Conservation (phyloP, 768 basidiomycete genomes). For the Mycena indigotica region DNA sequence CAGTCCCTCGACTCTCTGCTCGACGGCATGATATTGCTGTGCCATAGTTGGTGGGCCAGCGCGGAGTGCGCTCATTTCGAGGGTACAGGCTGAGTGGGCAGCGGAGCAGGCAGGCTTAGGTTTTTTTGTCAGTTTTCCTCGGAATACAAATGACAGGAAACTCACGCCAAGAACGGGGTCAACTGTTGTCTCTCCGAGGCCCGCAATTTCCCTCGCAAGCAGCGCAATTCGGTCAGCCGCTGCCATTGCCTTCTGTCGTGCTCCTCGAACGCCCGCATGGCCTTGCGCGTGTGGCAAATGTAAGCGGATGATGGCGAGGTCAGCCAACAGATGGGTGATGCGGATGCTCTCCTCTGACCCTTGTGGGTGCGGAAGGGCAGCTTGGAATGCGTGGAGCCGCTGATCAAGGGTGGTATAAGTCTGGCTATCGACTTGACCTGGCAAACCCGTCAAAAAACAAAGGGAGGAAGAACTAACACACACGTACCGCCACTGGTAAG, state of each 20-base stretch:
- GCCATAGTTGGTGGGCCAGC: not conserved
- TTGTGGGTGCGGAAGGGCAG: not conserved
- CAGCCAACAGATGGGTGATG: not conserved
- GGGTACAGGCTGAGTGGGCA: not conserved
- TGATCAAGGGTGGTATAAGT: conserved; percentile 1
- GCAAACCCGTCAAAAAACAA: not conserved
- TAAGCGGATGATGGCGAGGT: conserved; percentile 9
- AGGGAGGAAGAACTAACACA: not conserved
- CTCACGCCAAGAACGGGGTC: not conserved
- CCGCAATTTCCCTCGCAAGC: not conserved
- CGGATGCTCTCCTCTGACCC: not conserved
- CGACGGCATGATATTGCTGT: not conserved
- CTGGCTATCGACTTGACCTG: not conserved
- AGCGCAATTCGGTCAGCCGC: conserved; percentile 1
- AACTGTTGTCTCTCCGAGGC: not conserved
- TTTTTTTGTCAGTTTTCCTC: not conserved
- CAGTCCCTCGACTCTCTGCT: not conserved
- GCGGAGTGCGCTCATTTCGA: not conserved
- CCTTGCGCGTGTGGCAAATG: conserved; percentile 1
- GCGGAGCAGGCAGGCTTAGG: not conserved
- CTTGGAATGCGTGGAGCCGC: not conserved
- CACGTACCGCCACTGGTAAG: not conserved
- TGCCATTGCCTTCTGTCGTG: not conserved
- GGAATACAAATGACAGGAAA: not conserved
- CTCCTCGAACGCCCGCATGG: not conserved